Percentiles rank a stretch among this genome's conserved stretches.
These are phyloP conservation scores for Wallemia hederae DNA, from an alignment of 1,284 basidiomycete species.

Conservation along the genomic window DNA sequence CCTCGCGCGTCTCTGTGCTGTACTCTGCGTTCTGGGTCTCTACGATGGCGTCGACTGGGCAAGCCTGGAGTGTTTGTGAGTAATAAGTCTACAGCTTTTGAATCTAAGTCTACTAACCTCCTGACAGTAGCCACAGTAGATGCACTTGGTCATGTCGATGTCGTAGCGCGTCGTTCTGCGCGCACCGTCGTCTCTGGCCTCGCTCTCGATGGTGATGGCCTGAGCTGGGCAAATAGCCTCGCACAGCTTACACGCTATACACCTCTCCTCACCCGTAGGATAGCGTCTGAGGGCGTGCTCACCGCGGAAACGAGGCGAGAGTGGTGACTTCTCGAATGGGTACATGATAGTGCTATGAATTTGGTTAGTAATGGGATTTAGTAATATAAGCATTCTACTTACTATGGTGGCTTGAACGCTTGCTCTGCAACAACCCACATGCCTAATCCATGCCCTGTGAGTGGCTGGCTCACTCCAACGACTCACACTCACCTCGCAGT, in stretches of 20 bases:
- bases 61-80: slow-evolving; percentile 30
- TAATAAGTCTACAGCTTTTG: neutral
- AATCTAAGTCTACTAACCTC: neutral
- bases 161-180: slow-evolving; percentile 94
- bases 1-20: slow-evolving; percentile 90
- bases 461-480: neutral
- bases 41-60: slow-evolving; percentile 97
- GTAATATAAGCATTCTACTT: slow-evolving; percentile 34
- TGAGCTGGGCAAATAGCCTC: slow-evolving; percentile 98
- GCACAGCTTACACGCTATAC: slow-evolving; percentile 90
- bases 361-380: neutral
- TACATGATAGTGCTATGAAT: slow-evolving; percentile 24
- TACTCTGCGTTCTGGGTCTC: slow-evolving; percentile 94
- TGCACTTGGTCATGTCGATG: slow-evolving; percentile 77
- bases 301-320: slow-evolving; percentile 91
- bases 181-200: slow-evolving; percentile 80
- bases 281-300: slow-evolving; percentile 97
- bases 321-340: slow-evolving; percentile 88
- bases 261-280: slow-evolving; percentile 92
- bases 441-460: slow-evolving; percentile 23
- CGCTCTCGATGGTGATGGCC: slow-evolving; percentile 97
- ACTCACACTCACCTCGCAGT: slow-evolving; percentile 36
- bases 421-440: slow-evolving; percentile 99
- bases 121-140: slow-evolving; percentile 76
- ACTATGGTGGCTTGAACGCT: slow-evolving; percentile 90